Evolutionary conservation across 257 asterid species (phyloP).

Genomic region (Nicotiana benthamiana): DNA sequence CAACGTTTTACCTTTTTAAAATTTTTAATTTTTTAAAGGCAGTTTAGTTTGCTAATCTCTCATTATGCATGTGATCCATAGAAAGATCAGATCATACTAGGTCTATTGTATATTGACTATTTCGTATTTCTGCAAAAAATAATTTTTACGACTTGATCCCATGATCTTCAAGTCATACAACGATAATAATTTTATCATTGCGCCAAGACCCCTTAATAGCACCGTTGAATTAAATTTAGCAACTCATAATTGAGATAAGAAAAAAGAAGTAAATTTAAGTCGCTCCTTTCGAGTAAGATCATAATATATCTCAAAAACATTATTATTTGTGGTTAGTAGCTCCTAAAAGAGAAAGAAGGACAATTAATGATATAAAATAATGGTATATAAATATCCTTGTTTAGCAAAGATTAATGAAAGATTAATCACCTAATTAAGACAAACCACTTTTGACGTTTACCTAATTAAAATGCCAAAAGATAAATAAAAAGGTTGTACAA

Average conservation of each 20-base stretch:
- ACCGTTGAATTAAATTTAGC: background rate
- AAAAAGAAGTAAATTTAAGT: too few species aligned
- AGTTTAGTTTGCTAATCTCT: background rate
- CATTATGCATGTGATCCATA: background rate
- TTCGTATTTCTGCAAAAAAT: accelerated
- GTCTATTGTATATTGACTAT: too few species aligned
- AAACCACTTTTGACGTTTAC: background rate
- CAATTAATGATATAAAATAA: background rate
- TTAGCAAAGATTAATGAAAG: background rate
- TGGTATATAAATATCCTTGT: background rate
- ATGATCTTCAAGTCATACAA: background rate
- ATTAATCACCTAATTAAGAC: background rate
- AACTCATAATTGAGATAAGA: background rate
- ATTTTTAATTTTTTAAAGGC: background rate
- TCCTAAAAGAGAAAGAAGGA: background rate
- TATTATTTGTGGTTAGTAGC: too few species aligned
- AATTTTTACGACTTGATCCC: background rate
- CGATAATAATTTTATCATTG: background rate
- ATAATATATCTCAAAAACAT: too few species aligned
- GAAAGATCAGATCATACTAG: background rate
- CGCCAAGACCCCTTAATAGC: background rate
- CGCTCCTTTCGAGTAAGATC: too few species aligned
- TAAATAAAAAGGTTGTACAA: background rate
- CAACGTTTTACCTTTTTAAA: background rate
- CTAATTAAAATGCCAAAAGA: too few species aligned